Conservation (phyloP, 75 land plant species). For the Isoetes taiwanensis region DNA sequence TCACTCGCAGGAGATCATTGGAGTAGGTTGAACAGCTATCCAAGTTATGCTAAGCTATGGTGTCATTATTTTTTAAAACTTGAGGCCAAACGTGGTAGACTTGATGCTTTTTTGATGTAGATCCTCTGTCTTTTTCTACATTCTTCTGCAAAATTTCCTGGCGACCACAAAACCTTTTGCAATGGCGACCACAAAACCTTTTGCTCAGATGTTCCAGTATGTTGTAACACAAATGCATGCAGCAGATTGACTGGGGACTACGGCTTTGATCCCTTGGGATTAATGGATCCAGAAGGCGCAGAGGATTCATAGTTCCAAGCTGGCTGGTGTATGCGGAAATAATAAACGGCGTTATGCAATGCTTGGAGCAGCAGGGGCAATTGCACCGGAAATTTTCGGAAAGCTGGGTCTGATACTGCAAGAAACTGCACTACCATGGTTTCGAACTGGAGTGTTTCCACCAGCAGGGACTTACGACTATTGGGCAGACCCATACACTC, state of each 20-base stretch:
- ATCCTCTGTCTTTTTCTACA: too few species aligned
- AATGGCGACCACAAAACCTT: too few species aligned
- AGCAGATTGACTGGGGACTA: constrained; percentile 85
- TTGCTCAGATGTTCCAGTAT: too few species aligned
- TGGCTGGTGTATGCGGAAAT: constrained; percentile 89
- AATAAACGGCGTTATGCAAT: constrained; percentile 81
- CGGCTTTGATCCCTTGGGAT: constrained; percentile 90
- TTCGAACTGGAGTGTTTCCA: constrained; percentile 79
- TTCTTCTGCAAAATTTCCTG: too few species aligned
- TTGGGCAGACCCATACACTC: constrained; percentile 93
- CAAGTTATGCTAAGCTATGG: too few species aligned
- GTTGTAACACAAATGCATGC: too few species aligned
- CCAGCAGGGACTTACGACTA: constrained; percentile 88
- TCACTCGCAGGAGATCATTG: too few species aligned
- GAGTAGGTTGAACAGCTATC: too few species aligned
- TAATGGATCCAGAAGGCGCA: constrained; percentile 83
- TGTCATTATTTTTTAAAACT: too few species aligned
- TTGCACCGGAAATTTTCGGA: constrained; percentile 85
- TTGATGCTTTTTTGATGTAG: too few species aligned
- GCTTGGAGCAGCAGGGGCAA: constrained; percentile 77
- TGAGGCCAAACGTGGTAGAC: too few species aligned
- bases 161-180: too few species aligned
- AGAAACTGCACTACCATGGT: constrained; percentile 81
- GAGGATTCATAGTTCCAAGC: constrained; percentile 85
- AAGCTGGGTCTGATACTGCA: constrained; percentile 71